Evolutionary conservation across 768 basidiomycete species (phyloP), one percentile per base, ranked within the genome.

Genomic region (Postia placenta): DNA sequence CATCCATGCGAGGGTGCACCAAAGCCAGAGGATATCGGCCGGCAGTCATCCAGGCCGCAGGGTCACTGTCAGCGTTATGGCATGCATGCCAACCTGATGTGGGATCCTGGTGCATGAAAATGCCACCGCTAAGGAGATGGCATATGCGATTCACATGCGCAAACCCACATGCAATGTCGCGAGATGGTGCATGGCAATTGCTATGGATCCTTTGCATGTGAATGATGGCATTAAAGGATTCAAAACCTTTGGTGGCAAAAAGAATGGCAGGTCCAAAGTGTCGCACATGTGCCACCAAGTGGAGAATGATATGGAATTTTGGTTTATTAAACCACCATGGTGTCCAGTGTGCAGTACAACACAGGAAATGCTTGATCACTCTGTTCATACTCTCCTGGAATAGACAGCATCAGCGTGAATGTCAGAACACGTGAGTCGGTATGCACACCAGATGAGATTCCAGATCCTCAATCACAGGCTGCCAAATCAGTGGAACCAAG

Each of bases 401-500:
- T n/a, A n/a, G n/a, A 33, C 30, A 15, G 15, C 7, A 33, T 33
- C 30, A 33, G 30, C 20, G n/a, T n/a, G n/a, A 4, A n/a, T n/a
- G n/a, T n/a, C n/a, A n/a, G n/a, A n/a, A n/a, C n/a, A n/a, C n/a
- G n/a, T n/a, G n/a, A n/a, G n/a, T n/a, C n/a, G n/a, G 12, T 15
- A 23, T 5, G 27, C 62, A 15, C 54, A 73, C 69, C n/a, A 69
- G 14, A 51, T 74, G 65, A 1, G 26, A 30, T 22, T 23, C 17
- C 1, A 52, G 6, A n/a, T 52, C 30, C 2, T 4, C 55, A 19
- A 76, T 75, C 3, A 51, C 30, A 0, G 74, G 70, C 48, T 73
- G 69, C 66, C 67, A 76, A 0, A 74, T 53, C 0, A 76, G 57
- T 0, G 68, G 63, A 0, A 68, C 54, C 4, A 76, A 54, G 2